Evolutionary conservation across 2,329 filamentous ascomycete genomes (phyloP).

Genomic region (Myriosclerotinia curreyana): DNA sequence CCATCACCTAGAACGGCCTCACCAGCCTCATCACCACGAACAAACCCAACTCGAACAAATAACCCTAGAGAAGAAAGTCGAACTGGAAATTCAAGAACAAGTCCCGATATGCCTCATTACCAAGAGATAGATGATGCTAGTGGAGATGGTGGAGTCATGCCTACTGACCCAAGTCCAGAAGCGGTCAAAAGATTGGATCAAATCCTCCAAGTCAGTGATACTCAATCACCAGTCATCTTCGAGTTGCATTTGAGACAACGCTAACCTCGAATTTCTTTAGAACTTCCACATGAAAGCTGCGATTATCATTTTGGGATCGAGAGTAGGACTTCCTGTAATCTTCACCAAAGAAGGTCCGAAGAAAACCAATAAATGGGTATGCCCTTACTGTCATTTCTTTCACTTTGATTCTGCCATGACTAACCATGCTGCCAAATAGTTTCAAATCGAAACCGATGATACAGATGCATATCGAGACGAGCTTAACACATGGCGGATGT

Average conservation of each 20-base stretch:
- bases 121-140: slow-evolving; percentile 50
- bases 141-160: slow-evolving; percentile 44
- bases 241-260: slow-evolving; percentile 12
- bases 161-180: slow-evolving; percentile 57
- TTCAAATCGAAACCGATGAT: slow-evolving; percentile 91
- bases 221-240: slow-evolving; percentile 9
- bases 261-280: slow-evolving; percentile 48
- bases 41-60: slow-evolving; percentile 69
- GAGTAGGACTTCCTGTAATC: slow-evolving; percentile 62
- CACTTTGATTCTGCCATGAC: background rate
- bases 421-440: slow-evolving; percentile 52
- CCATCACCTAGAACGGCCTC: slow-evolving; percentile 69
- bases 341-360: slow-evolving; percentile 54
- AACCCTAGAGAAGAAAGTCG: slow-evolving; percentile 66
- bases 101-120: slow-evolving; percentile 48
- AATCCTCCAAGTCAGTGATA: slow-evolving; percentile 72
- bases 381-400: slow-evolving; percentile 35
- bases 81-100: slow-evolving; percentile 44
- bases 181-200: slow-evolving; percentile 81
- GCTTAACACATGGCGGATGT: slow-evolving; percentile 75
- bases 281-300: slow-evolving; percentile 91
- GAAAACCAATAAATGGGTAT: slow-evolving; percentile 84
- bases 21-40: slow-evolving; percentile 67
- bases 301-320: slow-evolving; percentile 76
- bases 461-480: slow-evolving; percentile 84